Conservation (phyloP, 306 rosid species). For the Cicer arietinum region DNA sequence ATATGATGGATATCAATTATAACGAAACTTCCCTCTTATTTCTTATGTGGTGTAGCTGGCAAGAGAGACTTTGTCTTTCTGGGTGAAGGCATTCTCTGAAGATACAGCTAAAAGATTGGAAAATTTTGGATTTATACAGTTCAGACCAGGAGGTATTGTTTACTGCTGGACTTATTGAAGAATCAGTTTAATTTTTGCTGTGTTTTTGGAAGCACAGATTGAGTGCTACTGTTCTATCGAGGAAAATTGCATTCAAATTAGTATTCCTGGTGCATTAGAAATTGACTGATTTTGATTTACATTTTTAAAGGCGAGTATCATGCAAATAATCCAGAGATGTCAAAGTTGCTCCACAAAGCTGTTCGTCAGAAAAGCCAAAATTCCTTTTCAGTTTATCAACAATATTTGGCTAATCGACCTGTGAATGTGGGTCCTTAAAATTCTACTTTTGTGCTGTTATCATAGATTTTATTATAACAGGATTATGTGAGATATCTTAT, state of each 20-base stretch:
- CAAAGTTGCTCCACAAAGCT: conserved; percentile 99
- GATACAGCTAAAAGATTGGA: conserved; percentile 98
- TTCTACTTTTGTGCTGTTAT: conserved; percentile 27
- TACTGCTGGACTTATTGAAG: conserved; percentile 35
- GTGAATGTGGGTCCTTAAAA: conserved; percentile 73
- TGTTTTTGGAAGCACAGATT: conserved; percentile 22
- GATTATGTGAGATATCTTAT: conserved; percentile 32
- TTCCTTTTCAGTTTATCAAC: conserved; percentile 95
- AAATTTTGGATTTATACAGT: conserved; percentile 97
- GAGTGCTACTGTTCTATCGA: conserved; percentile 27
- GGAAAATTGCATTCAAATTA: background rate
- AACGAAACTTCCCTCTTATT: conserved; percentile 33
- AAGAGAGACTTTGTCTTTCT: conserved; percentile 96
- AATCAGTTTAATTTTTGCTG: conserved; percentile 9
- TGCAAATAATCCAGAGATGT: conserved; percentile 99
- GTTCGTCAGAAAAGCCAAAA: conserved; percentile 97
- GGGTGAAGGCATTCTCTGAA: conserved; percentile 99
- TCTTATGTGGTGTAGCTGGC: conserved; percentile 68
- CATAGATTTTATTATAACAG: conserved; percentile 16
- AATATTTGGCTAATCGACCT: conserved; percentile 97
- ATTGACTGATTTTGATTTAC: conserved; percentile 37
- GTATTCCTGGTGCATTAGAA: conserved; percentile 5
- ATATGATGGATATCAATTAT: conserved; percentile 27
- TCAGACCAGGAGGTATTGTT: conserved; percentile 95
- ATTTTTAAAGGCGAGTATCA: conserved; percentile 84